Evolutionary conservation across 495 filamentous ascomycete species (phyloP), one percentile per base, ranked within the genome.

Genomic region (Annulohypoxylon moriforme): DNA sequence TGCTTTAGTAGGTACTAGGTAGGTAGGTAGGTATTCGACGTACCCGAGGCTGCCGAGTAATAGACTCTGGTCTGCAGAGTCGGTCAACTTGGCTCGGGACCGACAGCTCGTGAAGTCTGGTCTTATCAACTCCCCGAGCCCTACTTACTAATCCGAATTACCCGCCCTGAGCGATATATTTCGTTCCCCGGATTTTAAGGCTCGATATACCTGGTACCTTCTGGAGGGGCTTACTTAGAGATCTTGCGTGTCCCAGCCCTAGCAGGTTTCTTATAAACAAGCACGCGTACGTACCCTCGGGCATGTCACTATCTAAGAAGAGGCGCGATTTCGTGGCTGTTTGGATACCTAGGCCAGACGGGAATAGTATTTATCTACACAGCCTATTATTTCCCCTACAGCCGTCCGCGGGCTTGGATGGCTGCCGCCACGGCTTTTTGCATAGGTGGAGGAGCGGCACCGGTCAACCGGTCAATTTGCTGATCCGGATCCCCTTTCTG

Each of bases 401-500:
- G 24, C 9, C 24, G 42, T 47, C 46, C 36, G 16, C 60, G 50
- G 25, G 64, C 64, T 60, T 55, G 31, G 1, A 64, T 13, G 24
- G 29, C 59, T 16, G 64, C 59, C 29, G 64, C 64, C 13, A 68
- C 10, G 34, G 40, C 58, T 25, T 72, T 64, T 4, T 60, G 65
- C 31, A 60, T 11, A 20, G 65, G 66, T 13, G 73, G 73, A 18
- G 62, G 44, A 16, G 70, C 33, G 11, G 66, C 73, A 1, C 60
- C 66, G 10, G 40, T 68, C n/a, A 75, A 47, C 18, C 56, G 16
- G 8, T 68, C 63, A 40, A 73, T 56, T 0, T 78, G 73, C 64
- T 83, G 72, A 8, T 72, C 80, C 2, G 80, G 81, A 65, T 87
- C 84, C 2, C 80, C 80, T 72, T 85, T 87, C 68, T 73, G 69